Conservation (phyloP, 2,329 filamentous ascomycete species). For the Alternaria triticina region DNA sequence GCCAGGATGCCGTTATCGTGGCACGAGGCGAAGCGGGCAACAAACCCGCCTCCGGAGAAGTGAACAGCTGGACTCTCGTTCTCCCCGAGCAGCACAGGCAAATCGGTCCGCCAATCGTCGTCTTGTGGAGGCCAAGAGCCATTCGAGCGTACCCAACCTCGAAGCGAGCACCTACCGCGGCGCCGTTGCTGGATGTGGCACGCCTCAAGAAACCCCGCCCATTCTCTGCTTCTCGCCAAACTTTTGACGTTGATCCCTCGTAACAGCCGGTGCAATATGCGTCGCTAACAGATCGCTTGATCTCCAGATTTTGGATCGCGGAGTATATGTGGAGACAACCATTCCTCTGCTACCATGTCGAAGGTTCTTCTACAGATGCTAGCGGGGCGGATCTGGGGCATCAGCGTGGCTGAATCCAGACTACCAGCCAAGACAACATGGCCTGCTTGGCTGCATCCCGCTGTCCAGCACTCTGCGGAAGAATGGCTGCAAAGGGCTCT, state of each 20-base stretch:
- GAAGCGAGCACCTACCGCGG: slow-evolving; percentile 15
- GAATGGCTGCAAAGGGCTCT: not conserved
- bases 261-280: not conserved
- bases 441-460: slow-evolving; percentile 35
- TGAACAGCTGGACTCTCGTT: not conserved
- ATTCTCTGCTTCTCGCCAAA: not conserved
- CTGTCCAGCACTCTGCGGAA: slow-evolving; percentile 14
- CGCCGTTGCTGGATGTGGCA: slow-evolving; percentile 14
- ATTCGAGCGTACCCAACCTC: slow-evolving; percentile 13
- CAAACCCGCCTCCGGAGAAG: not conserved
- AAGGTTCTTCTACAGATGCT: slow-evolving; percentile 1
- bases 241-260: not conserved
- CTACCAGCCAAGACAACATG: slow-evolving; percentile 36
- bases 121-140: slow-evolving; percentile 25
- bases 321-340: not conserved
- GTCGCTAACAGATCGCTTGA: not conserved
- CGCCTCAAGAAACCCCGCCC: slow-evolving; percentile 1
- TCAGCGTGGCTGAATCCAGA: slow-evolving; percentile 44
- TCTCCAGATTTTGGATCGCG: not conserved
- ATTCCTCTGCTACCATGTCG: slow-evolving; percentile 5
- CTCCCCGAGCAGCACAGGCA: slow-evolving; percentile 15
- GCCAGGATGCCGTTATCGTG: not conserved
- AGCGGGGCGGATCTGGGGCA: slow-evolving; percentile 26
- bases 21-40: not conserved
- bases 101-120: slow-evolving; percentile 25